Percentiles rank a stretch among this genome's conserved stretches.
These are phyloP conservation scores for Backusella luteola DNA, from an alignment of 192 early-diverging fungal species.

Conservation along the genomic window DNA sequence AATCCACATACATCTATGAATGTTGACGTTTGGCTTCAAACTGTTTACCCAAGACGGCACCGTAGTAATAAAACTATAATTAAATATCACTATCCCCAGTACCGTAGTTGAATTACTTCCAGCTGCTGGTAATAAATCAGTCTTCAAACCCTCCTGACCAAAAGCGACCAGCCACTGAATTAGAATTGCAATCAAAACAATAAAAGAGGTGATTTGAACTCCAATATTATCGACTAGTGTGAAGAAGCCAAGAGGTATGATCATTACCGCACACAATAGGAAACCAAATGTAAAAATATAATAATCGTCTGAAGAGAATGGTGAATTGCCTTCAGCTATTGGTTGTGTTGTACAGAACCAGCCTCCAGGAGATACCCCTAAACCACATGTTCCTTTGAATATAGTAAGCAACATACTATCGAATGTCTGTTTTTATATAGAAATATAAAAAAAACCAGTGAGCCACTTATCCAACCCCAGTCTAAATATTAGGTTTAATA, in stretches of 20 bases:
- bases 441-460: not conserved
- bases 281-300: conserved; percentile 62
- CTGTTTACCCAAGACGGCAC: conserved; percentile 36
- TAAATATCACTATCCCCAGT: conserved; percentile 69
- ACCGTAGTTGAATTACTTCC: conserved; percentile 50
- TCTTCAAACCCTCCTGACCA: conserved; percentile 46
- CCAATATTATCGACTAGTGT: conserved; percentile 70
- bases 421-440: conserved; percentile 45
- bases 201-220: conserved; percentile 57
- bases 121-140: conserved; percentile 46
- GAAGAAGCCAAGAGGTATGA: conserved; percentile 58
- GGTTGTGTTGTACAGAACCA: conserved; percentile 54
- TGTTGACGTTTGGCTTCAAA: conserved; percentile 50
- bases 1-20: conserved; percentile 58
- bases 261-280: conserved; percentile 47
- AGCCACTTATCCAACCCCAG: not conserved
- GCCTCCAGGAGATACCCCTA: conserved; percentile 55
- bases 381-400: conserved; percentile 65
- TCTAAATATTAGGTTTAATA: not conserved
- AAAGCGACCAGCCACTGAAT: conserved; percentile 60
- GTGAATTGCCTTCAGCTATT: conserved; percentile 36
- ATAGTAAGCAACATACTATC: conserved; percentile 62
- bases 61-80: conserved; percentile 68
- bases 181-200: conserved; percentile 51
- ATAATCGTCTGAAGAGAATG: conserved; percentile 53